Percentiles rank a stretch among this genome's conserved stretches.
Conservation (phyloP, 352 stramenopile genomes). For the Globisporangium ultimum region DNA sequence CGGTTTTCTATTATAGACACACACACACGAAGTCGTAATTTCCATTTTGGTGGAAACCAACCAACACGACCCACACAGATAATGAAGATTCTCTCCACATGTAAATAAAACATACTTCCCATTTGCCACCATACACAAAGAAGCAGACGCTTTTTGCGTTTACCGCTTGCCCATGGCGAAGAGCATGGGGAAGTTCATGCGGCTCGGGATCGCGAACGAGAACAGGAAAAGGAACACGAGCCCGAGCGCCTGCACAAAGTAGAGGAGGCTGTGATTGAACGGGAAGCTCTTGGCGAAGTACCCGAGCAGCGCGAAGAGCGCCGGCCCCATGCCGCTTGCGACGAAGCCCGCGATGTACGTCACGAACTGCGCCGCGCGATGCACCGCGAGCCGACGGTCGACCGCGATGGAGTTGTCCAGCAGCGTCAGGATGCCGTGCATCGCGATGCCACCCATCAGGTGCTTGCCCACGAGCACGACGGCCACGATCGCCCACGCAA, state of each 20-base stretch:
- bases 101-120: constrained; percentile 13
- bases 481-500: constrained; percentile 59
- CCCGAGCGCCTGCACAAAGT: constrained; percentile 66
- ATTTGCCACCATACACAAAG: constrained; percentile 2
- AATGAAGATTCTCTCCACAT: not conserved
- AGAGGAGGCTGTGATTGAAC: constrained; percentile 77
- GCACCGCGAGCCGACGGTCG: constrained; percentile 62
- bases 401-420: constrained; percentile 81
- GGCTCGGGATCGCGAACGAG: constrained; percentile 70
- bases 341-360: constrained; percentile 58
- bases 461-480: constrained; percentile 64
- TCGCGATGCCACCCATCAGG: constrained; percentile 50
- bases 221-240: constrained; percentile 73
- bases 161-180: constrained; percentile 79
- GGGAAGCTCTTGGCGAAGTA: constrained; percentile 78
- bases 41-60: not conserved
- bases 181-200: constrained; percentile 80
- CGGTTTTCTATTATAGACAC: not conserved
- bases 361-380: constrained; percentile 61
- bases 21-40: constrained; percentile 7
- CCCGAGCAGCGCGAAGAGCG: constrained; percentile 68
- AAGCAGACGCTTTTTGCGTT: too few species aligned
- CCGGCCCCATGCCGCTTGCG: constrained; percentile 37
- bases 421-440: constrained; percentile 60
- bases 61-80: not conserved